phyloP scores from a whole-genome alignment of 495 filamentous ascomycete species.

The Aspergillus carlsbadensis region DNA sequence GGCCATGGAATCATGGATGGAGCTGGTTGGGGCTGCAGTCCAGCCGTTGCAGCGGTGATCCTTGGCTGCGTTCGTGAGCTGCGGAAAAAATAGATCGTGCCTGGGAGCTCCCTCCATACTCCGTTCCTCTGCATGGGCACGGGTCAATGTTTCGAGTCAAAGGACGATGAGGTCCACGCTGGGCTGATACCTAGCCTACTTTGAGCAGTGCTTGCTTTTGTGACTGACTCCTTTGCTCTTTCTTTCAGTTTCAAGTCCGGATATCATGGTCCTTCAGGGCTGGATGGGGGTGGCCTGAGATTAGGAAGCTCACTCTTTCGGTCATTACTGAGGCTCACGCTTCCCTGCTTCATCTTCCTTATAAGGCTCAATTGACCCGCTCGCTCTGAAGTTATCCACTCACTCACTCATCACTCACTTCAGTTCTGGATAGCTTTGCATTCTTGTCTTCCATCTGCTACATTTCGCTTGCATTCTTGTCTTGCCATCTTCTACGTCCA shows the following conservation, averaged over 20 bases:
- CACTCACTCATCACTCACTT: too few relatives aligned
- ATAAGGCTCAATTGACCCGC: too few relatives aligned
- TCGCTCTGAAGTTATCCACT: too few relatives aligned
- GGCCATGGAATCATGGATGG: too few relatives aligned
- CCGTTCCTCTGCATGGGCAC: not conserved
- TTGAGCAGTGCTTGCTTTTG: not conserved
- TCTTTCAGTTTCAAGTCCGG: not conserved
- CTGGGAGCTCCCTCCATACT: too few relatives aligned
- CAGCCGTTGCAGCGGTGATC: not conserved
- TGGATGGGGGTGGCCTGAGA: conserved; percentile 7
- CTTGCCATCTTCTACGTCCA: not conserved
- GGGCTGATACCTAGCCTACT: too few relatives aligned
- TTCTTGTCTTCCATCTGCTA: too few relatives aligned
- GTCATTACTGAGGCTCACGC: not conserved
- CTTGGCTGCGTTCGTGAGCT: not conserved
- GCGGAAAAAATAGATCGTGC: not conserved
- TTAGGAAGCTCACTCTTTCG: not conserved
- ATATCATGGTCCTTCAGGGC: not conserved
- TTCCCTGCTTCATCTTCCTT: too few relatives aligned
- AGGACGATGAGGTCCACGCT: not conserved
- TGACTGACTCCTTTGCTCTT: conserved; percentile 4
- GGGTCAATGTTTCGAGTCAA: not conserved
- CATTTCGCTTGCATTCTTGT: too few relatives aligned
- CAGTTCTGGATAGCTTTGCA: too few relatives aligned
- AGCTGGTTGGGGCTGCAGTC: not conserved